phyloP scores from a whole-genome alignment of 106 monocot species.

The Allium cepa region DNA sequence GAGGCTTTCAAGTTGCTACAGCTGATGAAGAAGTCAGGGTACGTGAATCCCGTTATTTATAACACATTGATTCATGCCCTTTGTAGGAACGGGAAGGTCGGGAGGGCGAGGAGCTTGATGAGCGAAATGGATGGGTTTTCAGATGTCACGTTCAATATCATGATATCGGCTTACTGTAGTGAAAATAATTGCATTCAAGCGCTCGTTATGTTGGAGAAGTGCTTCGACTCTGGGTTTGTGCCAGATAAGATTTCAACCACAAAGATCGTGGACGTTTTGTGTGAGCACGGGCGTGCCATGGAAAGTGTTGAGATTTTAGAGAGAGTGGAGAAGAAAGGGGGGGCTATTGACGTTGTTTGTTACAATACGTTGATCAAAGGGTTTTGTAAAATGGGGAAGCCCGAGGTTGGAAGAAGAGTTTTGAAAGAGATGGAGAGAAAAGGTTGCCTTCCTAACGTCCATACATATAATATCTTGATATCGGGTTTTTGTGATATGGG shows the following conservation, averaged over 20 bases:
- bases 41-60: conserved; percentile 43
- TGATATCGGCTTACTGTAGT: conserved; percentile 62
- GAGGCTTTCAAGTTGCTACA: conserved; percentile 62
- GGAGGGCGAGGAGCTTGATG: conserved; percentile 61
- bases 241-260: conserved; percentile 60
- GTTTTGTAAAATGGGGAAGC: conserved; percentile 44
- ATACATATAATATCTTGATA: conserved; percentile 53
- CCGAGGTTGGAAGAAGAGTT: conserved; percentile 24
- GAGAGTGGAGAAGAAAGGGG: conserved; percentile 51
- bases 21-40: conserved; percentile 19
- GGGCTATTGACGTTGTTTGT: conserved; percentile 43
- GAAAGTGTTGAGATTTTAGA: conserved; percentile 61
- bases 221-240: conserved; percentile 44
- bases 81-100: conserved; percentile 52
- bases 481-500: conserved; percentile 35
- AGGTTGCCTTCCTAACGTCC: conserved; percentile 56
- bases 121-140: conserved; percentile 38
- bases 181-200: conserved; percentile 46
- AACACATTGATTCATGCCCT: conserved; percentile 64
- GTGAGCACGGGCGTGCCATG: conserved; percentile 27
- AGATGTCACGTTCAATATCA: conserved; percentile 58
- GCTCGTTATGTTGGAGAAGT: conserved; percentile 67
- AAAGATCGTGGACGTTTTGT: conserved; percentile 50
- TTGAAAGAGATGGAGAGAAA: conserved; percentile 78
- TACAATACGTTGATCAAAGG: conserved; percentile 67